These are phyloP conservation scores for Coemansia sp. DNA, from an alignment of 192 early-diverging fungal genomes.

Conservation along the genomic window DNA sequence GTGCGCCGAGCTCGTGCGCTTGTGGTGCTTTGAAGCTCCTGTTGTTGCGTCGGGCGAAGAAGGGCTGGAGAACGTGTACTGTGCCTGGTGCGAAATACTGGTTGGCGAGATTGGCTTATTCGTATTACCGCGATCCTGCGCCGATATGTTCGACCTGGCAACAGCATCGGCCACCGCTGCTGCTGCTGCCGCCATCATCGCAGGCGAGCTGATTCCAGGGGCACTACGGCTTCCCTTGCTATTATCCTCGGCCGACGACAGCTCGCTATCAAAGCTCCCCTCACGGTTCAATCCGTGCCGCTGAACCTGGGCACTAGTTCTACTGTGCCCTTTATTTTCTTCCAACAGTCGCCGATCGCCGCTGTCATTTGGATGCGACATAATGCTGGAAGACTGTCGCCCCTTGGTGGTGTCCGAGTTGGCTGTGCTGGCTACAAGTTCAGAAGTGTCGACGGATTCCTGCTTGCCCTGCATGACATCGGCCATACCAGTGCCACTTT, in stretches of 20 bases:
- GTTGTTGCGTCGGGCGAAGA: constrained; percentile 4
- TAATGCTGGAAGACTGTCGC: neutral
- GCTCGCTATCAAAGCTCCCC: constrained; percentile 9
- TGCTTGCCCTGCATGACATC: neutral
- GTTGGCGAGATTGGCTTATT: constrained; percentile 12
- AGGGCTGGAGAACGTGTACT: constrained; percentile 39
- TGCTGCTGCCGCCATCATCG: constrained; percentile 1
- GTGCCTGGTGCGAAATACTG: constrained; percentile 34
- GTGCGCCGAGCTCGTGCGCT: neutral
- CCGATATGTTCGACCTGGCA: constrained; percentile 5
- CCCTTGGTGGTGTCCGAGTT: neutral
- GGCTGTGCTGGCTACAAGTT: neutral
- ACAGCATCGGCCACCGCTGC: constrained; percentile 1
- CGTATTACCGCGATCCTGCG: neutral
- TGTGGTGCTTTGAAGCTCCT: neutral
- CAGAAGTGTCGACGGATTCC: neutral
- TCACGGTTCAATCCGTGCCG: neutral
- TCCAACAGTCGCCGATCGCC: constrained; percentile 2
- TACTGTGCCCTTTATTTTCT: neutral
- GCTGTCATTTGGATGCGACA: neutral
- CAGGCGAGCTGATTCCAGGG: constrained; percentile 6
- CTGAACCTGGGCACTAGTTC: neutral
- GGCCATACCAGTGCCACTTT: neutral
- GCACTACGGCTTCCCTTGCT: neutral
- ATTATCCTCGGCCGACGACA: constrained; percentile 5